Base-by-base conservation (phyloP, 163 green algal genomes). In the Scenedesmus sp. region DNA sequence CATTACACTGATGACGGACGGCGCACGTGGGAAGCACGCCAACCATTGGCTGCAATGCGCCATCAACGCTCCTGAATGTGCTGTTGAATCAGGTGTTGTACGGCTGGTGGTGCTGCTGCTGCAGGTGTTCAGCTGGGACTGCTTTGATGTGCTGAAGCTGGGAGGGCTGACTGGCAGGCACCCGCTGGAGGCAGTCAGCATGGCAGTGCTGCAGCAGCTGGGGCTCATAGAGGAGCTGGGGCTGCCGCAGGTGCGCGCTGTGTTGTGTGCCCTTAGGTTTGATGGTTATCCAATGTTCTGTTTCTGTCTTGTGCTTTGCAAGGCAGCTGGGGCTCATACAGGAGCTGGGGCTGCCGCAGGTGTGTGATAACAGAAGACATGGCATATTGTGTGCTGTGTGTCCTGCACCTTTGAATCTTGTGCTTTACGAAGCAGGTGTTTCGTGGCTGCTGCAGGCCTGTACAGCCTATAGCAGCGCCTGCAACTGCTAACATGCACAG, bases 71-170 rank as follows among this genome's bases (percentile, higher is more conserved):
- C 34, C 34, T 46, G 34, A 0, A 46, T 46, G 34, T 46, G 34
- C 34, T 46, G 34, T 46, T 46, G 34, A 46, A 46, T 46, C 34
- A 46, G 34, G 62, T 70, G 62, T 70, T 70, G 10, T 70, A 70
- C 62, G 13, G 13, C 62, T 20, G 62, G 62, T 70, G 34, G 34
- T 46, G 70, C 60, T 89, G 84, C 60, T 55, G 84, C 84, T 84
- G 87, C 87, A 91, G 87, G 12, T 91, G 9, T 57, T 59, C 15
- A 85, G 73, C 87, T 91, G 70, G 70, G 76, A 91, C 55, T 10
- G 70, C n/a, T 92, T 92, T 88, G 83, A 92, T 67, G 88, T 92
- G 20, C 89, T 92, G 15, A n/a, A 88, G 4, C 46, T 93, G 3
- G 57, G 64, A 20, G 12, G 6, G 7, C 26, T 86, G 55, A 87